Base-by-base conservation (phyloP, 257 asterid species). In the Solanum medicagineum region DNA sequence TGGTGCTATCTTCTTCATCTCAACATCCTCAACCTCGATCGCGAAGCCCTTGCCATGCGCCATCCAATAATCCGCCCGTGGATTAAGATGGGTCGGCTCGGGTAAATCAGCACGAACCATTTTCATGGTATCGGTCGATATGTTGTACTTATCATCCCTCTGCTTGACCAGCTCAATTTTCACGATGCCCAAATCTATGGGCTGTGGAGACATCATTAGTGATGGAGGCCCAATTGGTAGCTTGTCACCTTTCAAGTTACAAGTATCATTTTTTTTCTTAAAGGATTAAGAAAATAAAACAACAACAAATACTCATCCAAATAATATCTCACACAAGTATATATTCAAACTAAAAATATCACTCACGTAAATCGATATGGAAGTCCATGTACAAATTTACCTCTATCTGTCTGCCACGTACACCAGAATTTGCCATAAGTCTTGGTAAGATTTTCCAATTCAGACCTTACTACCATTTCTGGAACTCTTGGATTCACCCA, bases 391-490 rank as follows among this genome's bases (percentile, higher is more conserved):
- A 55, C 15, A 8, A 2, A 36, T 1, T 36, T 32, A 69, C 82
- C 82, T 86, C 98, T 85, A 40, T 95, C 98, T 20, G 89, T 90
- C 83, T 95, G 99, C 99, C 98, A 95, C 2, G 99, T 94, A 89
- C 98, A 95, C 98, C 98, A 95, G 47, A 94, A 94, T 81, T 95
- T 95, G 85, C 99, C 98, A 73, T 92, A 94, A 22, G 91, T 92
- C 36, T 86, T 86, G 65, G 95, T 93, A 4, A 94, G 85, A 53
- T 92, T 90, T 84, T 84, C 80, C 29, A 92, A 89, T 29, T 95
- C 98, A 54, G 91, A 75, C 85, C 55, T 94, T 87, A 86, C 87
- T 19, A 94, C 81, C 92, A 90, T 88, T 89, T 95, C 99, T 0
- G 99, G 98, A 3, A 94, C 92, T 1, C 93, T 66, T 9, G 98